A percentile compares a stretch with the other conserved stretches of the same genome.
Conservation (phyloP, 1,139 yeast genomes). For the Meyerozyma athensensis region DNA sequence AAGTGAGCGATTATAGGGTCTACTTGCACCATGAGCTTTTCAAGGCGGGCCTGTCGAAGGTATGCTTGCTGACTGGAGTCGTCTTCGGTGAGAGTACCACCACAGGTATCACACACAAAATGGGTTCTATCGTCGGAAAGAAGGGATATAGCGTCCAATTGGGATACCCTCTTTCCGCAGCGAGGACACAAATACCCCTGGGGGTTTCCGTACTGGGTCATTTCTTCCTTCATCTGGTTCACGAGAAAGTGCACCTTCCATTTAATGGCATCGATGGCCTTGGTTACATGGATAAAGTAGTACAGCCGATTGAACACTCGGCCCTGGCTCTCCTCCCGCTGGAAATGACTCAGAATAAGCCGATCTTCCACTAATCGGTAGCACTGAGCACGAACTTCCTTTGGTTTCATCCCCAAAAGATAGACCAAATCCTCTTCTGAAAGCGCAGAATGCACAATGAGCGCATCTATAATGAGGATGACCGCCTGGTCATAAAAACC, state of each 20-base stretch:
- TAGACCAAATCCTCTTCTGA: constrained; percentile 91
- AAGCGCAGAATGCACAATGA: constrained; percentile 83
- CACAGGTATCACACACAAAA: constrained; percentile 84
- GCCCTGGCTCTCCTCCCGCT: constrained; percentile 75
- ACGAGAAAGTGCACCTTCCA: constrained; percentile 94
- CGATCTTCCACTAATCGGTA: constrained; percentile 82
- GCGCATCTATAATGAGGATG: constrained; percentile 80
- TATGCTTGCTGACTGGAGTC: constrained; percentile 82
- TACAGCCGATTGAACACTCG: constrained; percentile 72
- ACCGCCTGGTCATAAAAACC: constrained; percentile 87
- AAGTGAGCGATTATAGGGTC: constrained; percentile 83
- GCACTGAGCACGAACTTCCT: constrained; percentile 80
- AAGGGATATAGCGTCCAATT: constrained; percentile 81
- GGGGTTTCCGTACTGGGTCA: constrained; percentile 79
- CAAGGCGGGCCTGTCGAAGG: constrained; percentile 76
- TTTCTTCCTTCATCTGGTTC: constrained; percentile 70
- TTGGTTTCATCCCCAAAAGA: constrained; percentile 76
- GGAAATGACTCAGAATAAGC: constrained; percentile 59
- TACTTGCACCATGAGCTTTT: constrained; percentile 80
- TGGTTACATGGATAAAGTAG: constrained; percentile 83
- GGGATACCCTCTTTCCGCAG: constrained; percentile 76
- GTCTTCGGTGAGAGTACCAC: constrained; percentile 73
- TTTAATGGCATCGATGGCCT: constrained; percentile 91
- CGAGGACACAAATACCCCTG: constrained; percentile 91
- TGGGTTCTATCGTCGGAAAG: constrained; percentile 75